Base-by-base conservation (phyloP, 352 stramenopile genomes). In the Pythium guiyangense region DNA sequence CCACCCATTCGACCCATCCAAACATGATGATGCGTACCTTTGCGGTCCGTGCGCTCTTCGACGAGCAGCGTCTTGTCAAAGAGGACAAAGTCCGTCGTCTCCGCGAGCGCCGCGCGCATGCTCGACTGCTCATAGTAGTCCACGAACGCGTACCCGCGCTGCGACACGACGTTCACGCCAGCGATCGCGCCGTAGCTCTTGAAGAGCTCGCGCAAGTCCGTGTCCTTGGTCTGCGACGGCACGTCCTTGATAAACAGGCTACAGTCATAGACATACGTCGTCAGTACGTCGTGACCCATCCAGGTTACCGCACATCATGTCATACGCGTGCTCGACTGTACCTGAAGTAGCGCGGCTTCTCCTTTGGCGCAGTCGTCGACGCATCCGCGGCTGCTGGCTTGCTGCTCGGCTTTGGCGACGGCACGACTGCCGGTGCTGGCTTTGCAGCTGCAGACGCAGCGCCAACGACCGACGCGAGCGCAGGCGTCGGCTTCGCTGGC, bases 241-340 rank as follows among this genome's bases (percentile, higher is more conserved):
- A 95, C 66, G 35, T 95, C 79, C 26, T 77, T 75, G 58, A 95
- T 89, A 63, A 85, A 93, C 31, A 95, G 50, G 57, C 85, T 94
- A 60, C 11, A 46, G 17, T 12, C 40, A 39, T 34, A 60, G 26
- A 48, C 22, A 39, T 8, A 56, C n/a, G 18, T 35, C 0, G 35
- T 9, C 18, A 26, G 39, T 49, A 15, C 39, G 31, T 27, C 47
- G 26, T 11, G 2, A 34, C 10, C 44, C 31, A 37, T 3, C 31
- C 31, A 37, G 0, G 31, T 10, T 3, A 37, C 12, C 0, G 31
- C 31, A 0, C 3, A 14, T 6, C 31, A 10, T 0, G 31, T 10
- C 6, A 37, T 3, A 3, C 6, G 10, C 22, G 26, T 4, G 11
- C 22, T 8, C 46, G 17, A 43, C 63, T 44, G 17, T 37, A 76